These are phyloP conservation scores for Microbotryomycetes sp. DNA, from an alignment of 1,284 basidiomycete genomes.

Conservation along the genomic window DNA sequence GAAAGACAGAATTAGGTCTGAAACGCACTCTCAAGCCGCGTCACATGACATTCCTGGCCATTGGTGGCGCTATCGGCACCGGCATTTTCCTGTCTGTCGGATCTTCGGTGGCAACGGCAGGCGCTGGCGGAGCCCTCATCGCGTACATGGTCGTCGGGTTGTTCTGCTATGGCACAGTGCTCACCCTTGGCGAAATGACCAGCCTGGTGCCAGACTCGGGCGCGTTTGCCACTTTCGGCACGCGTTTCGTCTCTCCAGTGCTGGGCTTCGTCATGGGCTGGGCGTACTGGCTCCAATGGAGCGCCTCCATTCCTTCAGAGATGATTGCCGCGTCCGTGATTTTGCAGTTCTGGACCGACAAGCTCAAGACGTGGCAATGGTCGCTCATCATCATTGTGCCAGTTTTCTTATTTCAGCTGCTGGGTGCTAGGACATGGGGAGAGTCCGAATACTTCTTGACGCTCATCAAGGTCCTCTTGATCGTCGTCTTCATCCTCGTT, in stretches of 20 bases:
- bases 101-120: slow-evolving; percentile 18
- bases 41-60: slow-evolving; percentile 15
- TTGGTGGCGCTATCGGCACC: slow-evolving; percentile 4
- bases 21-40: slow-evolving; percentile 1
- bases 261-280: slow-evolving; percentile 19
- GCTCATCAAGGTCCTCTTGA: slow-evolving; percentile 22
- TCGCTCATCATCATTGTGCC: slow-evolving; percentile 24
- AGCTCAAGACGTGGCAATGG: slow-evolving; percentile 19
- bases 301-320: slow-evolving; percentile 13
- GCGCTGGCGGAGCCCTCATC: slow-evolving; percentile 18
- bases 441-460: slow-evolving; percentile 18
- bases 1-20: not conserved
- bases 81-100: slow-evolving; percentile 13
- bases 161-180: slow-evolving; percentile 2
- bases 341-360: not conserved
- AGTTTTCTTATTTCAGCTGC: slow-evolving; percentile 18
- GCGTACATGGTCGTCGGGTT: slow-evolving; percentile 9
- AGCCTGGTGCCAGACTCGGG: slow-evolving; percentile 9
- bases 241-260: slow-evolving; percentile 10
- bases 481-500: slow-evolving; percentile 24
- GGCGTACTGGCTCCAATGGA: slow-evolving; percentile 18
- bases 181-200: slow-evolving; percentile 19
- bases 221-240: slow-evolving; percentile 12
- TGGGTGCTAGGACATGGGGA: slow-evolving; percentile 5
- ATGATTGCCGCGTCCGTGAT: not conserved